A percentile compares a stretch with the other conserved stretches of the same genome.
Conservation (phyloP, 192 early-diverging fungal genomes). For the Backusella psychrophila region DNA sequence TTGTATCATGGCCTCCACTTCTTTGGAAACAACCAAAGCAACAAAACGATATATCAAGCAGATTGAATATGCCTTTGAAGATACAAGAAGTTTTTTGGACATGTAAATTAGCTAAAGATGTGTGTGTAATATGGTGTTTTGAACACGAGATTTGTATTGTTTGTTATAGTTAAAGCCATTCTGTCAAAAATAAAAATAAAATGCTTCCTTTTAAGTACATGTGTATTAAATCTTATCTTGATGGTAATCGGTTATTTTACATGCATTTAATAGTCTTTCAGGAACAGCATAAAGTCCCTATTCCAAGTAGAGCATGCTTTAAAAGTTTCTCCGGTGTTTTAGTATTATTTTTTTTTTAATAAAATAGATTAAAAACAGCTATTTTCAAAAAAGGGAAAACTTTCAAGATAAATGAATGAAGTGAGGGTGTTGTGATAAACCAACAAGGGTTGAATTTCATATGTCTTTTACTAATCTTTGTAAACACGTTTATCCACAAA, state of each 20-base stretch:
- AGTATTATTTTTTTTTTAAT: neutral
- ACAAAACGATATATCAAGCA: neutral
- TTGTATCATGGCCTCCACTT: neutral
- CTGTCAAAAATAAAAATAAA: neutral
- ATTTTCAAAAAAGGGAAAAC: neutral
- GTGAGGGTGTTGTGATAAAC: neutral
- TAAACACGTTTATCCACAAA: neutral
- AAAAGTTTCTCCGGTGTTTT: neutral
- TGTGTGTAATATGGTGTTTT: neutral
- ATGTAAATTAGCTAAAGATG: neutral
- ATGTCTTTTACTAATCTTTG: neutral
- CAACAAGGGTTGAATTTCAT: neutral
- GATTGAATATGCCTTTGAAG: neutral
- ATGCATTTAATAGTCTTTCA: neutral
- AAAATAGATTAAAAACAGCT: neutral
- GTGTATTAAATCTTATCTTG: neutral
- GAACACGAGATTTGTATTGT: neutral
- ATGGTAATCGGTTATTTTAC: neutral
- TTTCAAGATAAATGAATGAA: neutral
- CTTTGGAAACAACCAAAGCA: neutral
- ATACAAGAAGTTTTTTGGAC: neutral
- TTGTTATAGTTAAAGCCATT: neutral
- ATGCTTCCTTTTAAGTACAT: neutral
- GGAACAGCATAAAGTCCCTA: too few relatives aligned
- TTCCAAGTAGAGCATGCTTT: neutral